Percentiles rank a stretch among this genome's conserved stretches.
Conservation (phyloP, 495 filamentous ascomycete species). For the Beverwykella pulmonaria region DNA sequence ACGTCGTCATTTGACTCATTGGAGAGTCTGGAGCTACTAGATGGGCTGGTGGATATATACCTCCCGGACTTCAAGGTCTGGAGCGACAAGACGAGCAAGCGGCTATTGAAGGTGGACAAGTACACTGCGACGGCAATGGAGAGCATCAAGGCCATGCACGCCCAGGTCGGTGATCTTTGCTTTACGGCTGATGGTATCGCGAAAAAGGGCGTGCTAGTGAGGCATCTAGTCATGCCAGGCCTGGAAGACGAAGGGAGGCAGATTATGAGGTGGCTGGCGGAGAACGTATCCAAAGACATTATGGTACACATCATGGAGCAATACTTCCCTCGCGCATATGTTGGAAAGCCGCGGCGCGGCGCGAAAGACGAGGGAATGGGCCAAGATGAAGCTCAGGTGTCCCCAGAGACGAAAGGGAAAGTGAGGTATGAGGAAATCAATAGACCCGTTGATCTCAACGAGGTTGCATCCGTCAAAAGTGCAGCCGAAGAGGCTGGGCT, state of each 20-base stretch:
- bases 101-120: conserved; percentile 72
- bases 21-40: conserved; percentile 64
- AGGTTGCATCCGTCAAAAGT: conserved; percentile 61
- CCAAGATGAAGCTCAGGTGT: conserved; percentile 6
- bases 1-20: conserved; percentile 75
- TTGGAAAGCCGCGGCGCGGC: conserved; percentile 65
- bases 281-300: conserved; percentile 66
- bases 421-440: conserved; percentile 76
- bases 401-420: conserved; percentile 44
- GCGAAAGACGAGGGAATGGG: conserved; percentile 36
- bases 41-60: conserved; percentile 78
- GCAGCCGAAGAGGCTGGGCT: conserved; percentile 69
- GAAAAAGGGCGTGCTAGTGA: conserved; percentile 68
- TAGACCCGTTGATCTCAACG: conserved; percentile 63
- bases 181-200: conserved; percentile 78
- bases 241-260: conserved; percentile 65
- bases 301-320: conserved; percentile 67
- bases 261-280: conserved; percentile 71
- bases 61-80: conserved; percentile 81
- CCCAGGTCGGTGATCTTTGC: conserved; percentile 73
- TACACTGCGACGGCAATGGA: conserved; percentile 68
- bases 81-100: conserved; percentile 61
- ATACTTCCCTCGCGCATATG: conserved; percentile 74
- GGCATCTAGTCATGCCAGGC: conserved; percentile 80
- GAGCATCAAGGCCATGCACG: conserved; percentile 73